These are phyloP conservation scores for Aphanocladium album DNA, from an alignment of 2,329 filamentous ascomycete species.

Conservation along the genomic window DNA sequence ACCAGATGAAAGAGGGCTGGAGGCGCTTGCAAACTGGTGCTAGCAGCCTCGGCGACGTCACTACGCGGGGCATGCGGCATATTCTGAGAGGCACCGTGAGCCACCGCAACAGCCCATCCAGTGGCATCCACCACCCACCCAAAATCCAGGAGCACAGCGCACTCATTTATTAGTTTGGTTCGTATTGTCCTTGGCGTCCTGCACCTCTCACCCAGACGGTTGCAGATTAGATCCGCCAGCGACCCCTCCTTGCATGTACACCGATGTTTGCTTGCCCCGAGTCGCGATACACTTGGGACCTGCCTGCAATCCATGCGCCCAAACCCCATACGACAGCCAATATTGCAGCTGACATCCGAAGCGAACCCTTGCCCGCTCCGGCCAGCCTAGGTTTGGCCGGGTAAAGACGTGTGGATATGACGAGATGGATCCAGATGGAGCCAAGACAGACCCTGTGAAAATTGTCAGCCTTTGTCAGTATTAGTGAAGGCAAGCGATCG, in stretches of 20 bases:
- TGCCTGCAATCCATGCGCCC: neutral
- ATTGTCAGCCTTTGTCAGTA: neutral
- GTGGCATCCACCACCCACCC: neutral
- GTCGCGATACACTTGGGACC: neutral
- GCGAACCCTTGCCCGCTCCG: neutral
- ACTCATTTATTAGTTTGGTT: neutral
- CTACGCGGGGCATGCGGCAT: conserved; percentile 12
- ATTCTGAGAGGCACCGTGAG: neutral
- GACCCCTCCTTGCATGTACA: neutral
- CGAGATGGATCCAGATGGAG: conserved; percentile 9
- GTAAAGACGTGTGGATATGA: neutral
- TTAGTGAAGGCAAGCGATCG: neutral
- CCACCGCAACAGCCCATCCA: neutral
- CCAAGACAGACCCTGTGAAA: conserved; percentile 5
- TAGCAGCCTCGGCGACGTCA: conserved; percentile 9
- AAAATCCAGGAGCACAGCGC: neutral
- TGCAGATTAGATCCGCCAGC: neutral
- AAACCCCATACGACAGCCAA: neutral
- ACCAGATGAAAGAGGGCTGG: neutral
- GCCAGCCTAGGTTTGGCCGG: neutral
- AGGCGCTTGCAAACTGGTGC: conserved; percentile 1
- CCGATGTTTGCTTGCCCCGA: neutral
- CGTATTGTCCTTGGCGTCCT: conserved; percentile 9
- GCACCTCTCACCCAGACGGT: neutral
- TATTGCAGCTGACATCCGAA: conserved; percentile 1